phyloP scores from a whole-genome alignment of 2,329 filamentous ascomycete genomes.

The Rutstroemia sp. region DNA sequence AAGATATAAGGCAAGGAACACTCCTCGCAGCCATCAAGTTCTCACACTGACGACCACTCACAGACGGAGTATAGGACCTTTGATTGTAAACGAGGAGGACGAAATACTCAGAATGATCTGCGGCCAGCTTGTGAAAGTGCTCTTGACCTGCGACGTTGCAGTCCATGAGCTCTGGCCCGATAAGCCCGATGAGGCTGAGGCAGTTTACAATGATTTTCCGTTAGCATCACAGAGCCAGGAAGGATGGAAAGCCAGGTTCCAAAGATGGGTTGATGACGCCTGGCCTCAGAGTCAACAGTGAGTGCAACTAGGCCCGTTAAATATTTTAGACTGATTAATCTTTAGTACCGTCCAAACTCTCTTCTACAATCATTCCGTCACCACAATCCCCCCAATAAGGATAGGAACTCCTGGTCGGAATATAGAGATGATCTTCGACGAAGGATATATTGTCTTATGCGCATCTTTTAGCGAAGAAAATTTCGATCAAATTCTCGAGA shows the following conservation, averaged over 20 bases:
- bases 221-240: conserved; percentile 6
- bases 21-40: neutral
- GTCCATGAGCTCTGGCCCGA: conserved; percentile 19
- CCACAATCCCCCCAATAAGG: neutral
- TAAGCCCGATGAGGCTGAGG: neutral
- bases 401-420: conserved; percentile 1
- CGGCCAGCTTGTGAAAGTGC: conserved; percentile 17
- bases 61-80: conserved; percentile 18
- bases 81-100: conserved; percentile 20
- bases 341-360: conserved; percentile 1
- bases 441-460: conserved; percentile 3
- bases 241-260: conserved; percentile 20
- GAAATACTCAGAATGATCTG: conserved; percentile 23
- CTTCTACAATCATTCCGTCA: conserved; percentile 6
- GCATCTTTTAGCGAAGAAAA: conserved; percentile 1
- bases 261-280: conserved; percentile 18
- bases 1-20: conserved; percentile 18
- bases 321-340: neutral
- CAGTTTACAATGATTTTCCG: conserved; percentile 20
- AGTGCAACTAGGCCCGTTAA: neutral
- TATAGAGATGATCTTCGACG: conserved; percentile 1
- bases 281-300: neutral
- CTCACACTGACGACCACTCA: neutral
- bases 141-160: conserved; percentile 11
- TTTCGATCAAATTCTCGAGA: conserved; percentile 11